A percentile compares a stretch with the other conserved stretches of the same genome.
Conservation (phyloP, 257 asterid genomes). For the Salvia rosmarinus region DNA sequence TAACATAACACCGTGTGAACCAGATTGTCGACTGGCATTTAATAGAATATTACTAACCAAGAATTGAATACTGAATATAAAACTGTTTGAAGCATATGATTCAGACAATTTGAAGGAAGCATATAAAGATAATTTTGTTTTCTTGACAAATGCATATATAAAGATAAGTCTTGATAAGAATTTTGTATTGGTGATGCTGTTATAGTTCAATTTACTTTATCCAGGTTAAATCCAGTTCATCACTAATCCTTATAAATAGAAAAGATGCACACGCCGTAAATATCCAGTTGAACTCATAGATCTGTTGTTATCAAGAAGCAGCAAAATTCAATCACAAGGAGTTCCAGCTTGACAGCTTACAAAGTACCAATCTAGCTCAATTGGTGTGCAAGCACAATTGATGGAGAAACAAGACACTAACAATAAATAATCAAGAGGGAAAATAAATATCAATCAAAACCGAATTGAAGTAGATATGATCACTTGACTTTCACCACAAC, state of each 20-base stretch:
- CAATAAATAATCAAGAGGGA: no score
- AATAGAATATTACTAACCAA: not conserved
- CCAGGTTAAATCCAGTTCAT: conserved; percentile 6
- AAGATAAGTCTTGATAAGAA: not conserved
- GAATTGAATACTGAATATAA: not conserved
- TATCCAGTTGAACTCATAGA: not conserved
- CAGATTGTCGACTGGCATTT: not conserved
- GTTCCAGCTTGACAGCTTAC: conserved; percentile 22
- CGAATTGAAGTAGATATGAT: conserved; percentile 21
- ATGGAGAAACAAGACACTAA: not conserved
- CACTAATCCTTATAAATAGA: conserved; percentile 23
- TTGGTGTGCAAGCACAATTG: not conserved
- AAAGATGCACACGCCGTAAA: not conserved
- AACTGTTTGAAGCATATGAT: not conserved
- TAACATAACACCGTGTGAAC: conserved; percentile 8
- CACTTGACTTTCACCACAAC: conserved; percentile 28
- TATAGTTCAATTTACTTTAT: conserved; percentile 8
- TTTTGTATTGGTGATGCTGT: not conserved
- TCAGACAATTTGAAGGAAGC: not conserved
- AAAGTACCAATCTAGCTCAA: conserved; percentile 13
- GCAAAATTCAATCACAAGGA: conserved; percentile 5
- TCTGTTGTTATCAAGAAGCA: conserved; percentile 21
- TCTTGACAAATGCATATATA: not conserved
- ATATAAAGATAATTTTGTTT: not conserved
- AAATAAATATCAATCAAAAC: conserved; percentile 9